Base-by-base conservation (phyloP, 192 early-diverging fungal species). In the Coemansia sp. region DNA sequence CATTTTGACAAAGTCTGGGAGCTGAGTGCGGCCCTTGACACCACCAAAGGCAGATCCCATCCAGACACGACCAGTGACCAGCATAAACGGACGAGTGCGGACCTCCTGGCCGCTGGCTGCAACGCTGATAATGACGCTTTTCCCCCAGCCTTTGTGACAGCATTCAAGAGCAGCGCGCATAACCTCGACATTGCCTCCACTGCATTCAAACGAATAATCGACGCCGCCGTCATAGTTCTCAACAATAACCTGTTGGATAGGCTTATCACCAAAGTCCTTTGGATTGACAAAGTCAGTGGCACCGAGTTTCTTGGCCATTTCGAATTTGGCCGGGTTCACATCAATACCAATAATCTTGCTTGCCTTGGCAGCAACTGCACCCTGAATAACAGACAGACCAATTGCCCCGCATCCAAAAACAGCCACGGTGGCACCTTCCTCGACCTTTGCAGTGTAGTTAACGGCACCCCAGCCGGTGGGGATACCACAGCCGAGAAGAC, bases 391-490 rank as follows among this genome's bases (percentile, higher is more conserved):
- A 42, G 89, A 88, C 61, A 99, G 79, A 21, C 96, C 96, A 43
- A 99, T 94, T 39, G 93, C 93, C 20, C 96, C 96, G 61, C 95
- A 83, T 52, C 96, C 96, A 86, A 99, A 99, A 63, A 99, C 90
- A 29, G 94, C 96, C 12, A 94, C 84, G 0, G 82, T 75, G 18
- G 87, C 83, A 39, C 90, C 92, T 43, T 87, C 78, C 35, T 90
- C 89, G 9, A 96, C 91, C 79, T 95, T 93, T 52, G 94, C 96
- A 7, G 96, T 95, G 69, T 91, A 92, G 45, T 92, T 88, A 52
- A 92, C 95, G 30, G 96, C 96, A 31, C 96, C 96, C 78, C 92
- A 99, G 29, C 94, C 96, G 21, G 96, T 99, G 23, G 96, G 95
- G 39, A 99, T 88, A 33, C 95, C 96, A 70, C 96, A 99, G 18